Base-by-base conservation (phyloP, 2,329 filamentous ascomycete genomes). In the Domatiomyces catenatus region DNA sequence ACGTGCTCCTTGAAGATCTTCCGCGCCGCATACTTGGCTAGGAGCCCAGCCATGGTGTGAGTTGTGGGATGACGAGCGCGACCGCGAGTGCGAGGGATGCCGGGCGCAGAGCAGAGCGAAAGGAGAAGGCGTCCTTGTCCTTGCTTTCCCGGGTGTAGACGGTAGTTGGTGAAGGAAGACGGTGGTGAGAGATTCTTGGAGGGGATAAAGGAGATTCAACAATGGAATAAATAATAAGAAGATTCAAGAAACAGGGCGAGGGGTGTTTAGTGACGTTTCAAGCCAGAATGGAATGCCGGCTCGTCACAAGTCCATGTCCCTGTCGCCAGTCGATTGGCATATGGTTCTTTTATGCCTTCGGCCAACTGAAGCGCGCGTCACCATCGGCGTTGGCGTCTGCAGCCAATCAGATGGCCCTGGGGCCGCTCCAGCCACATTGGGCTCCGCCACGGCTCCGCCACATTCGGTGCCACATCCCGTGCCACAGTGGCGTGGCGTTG, bases 1-100 rank as follows among this genome's bases (percentile, higher is more conserved):
- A 75, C 54, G 12, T 68, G 71, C 62, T 81, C 79, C 44, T 74
- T 73, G 48, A 82, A 64, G 39, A 81, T 71, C 63, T 70, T 77
- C 61, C 75, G 76, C 56, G 70, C 71, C 44, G 80, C 68, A 52
- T 73, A 67, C 62, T 79, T 80, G 52, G 73, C 69, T 24, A 77
- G 61, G 28, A 74, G 60, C 28, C 68, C 68, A 39, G 76, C 67
- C 79, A 81, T 81, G 54, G 56, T 68, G 52, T 48, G 45, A 20
- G 46, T 43, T 26, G 20, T n/a, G 8, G 22, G 22, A 24, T 24
- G 3, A 24, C 22, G 22, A 24, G 22, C 22, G 22, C 22, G 22
- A 6, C 3, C 6, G 22, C 22, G 22, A 24, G 22, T 6, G 22
- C 22, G 22, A 24, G 22, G 22, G 6, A 3, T 3, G 3, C 22